Evolutionary conservation across 2,329 filamentous ascomycete species (phyloP), one percentile per base, ranked within the genome.

Genomic region (Exophiala calicioides): DNA sequence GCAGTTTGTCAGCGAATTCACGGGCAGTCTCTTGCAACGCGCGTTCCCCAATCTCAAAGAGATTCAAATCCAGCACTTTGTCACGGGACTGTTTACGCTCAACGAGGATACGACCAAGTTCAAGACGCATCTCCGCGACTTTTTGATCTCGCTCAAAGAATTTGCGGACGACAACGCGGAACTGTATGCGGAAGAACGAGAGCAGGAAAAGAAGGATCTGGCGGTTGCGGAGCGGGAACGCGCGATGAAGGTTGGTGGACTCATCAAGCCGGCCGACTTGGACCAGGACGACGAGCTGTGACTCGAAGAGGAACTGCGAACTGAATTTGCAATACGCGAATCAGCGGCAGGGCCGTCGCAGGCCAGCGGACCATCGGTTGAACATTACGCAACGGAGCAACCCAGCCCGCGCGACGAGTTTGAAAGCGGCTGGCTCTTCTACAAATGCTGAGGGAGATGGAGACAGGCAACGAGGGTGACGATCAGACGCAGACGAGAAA

Each of bases 251-350:
- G 89, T 98, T 45, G 90, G 93, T 58, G 93, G 94, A 62, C 77
- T 98, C 52, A 77, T 98, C 63, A 97, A 98, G 77, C 94, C 93
- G 38, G 93, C 90, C n/a, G 93, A 98, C 68, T 81, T 98, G 65
- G 91, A 90, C 40, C 83, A 86, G 55, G 81, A 90, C 57, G 88
- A 91, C 60, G 88, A 91, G 58, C 65, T 78, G 61, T 96, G 90
- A 95, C 88, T 90, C 55, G 73, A 81, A 33, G 68, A 82, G 67
- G 84, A 88, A 66, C 68, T 88, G 35, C 74, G 83, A 59, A 76
- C 38, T 41, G 52, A 57, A 36, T 52, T 44, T 31, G 49, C 46
- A n/a, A 53, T 41, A 32, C 43, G 42, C 33, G 12, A n/a, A n/a
- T n/a, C n/a, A n/a, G n/a, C 45, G 12, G 29, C 45, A n/a, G 35